A percentile compares a stretch with the other conserved stretches of the same genome.
These are phyloP conservation scores for Cystobasidiaceae sp. DNA, from an alignment of 1,284 basidiomycete genomes.

Conservation along the genomic window DNA sequence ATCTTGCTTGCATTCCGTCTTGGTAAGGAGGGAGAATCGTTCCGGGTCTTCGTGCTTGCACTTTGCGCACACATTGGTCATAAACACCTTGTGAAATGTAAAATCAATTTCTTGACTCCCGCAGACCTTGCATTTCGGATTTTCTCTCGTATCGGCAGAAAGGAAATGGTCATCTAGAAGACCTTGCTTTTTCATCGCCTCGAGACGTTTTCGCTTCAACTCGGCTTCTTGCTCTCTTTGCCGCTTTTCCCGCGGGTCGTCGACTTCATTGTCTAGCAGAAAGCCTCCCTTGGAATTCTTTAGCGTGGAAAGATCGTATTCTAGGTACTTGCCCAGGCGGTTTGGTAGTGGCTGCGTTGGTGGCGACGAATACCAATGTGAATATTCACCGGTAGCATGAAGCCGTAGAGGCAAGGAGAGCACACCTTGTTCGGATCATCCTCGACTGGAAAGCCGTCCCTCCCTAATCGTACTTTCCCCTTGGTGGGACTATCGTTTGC, in stretches of 20 bases:
- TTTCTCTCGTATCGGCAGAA: conserved; percentile 54
- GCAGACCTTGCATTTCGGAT: conserved; percentile 79
- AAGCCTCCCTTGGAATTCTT: conserved; percentile 87
- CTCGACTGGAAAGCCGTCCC: conserved; percentile 29
- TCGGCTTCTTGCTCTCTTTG: conserved; percentile 40
- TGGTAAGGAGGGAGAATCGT: conserved; percentile 89
- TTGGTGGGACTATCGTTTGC: conserved; percentile 15
- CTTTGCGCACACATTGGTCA: conserved; percentile 75
- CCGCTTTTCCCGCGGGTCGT: conserved; percentile 40
- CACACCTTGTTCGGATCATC: conserved; percentile 31
- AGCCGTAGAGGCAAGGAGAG: not conserved
- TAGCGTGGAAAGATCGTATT: conserved; percentile 85
- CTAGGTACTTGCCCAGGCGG: conserved; percentile 65
- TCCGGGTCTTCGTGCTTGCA: conserved; percentile 87
- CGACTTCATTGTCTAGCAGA: conserved; percentile 66
- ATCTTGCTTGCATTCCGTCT: conserved; percentile 93
- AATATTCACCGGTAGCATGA: no score
- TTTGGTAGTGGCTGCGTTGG: conserved; percentile 29
- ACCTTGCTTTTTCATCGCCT: conserved; percentile 39
- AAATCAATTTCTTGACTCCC: conserved; percentile 76
- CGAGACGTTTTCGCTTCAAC: conserved; percentile 39
- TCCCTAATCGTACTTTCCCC: conserved; percentile 23
- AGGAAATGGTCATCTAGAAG: conserved; percentile 28
- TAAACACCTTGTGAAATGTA: conserved; percentile 71
- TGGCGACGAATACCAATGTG: no score